phyloP scores from a whole-genome alignment of 768 basidiomycete species.

The Sistotremastrum suecicum region DNA sequence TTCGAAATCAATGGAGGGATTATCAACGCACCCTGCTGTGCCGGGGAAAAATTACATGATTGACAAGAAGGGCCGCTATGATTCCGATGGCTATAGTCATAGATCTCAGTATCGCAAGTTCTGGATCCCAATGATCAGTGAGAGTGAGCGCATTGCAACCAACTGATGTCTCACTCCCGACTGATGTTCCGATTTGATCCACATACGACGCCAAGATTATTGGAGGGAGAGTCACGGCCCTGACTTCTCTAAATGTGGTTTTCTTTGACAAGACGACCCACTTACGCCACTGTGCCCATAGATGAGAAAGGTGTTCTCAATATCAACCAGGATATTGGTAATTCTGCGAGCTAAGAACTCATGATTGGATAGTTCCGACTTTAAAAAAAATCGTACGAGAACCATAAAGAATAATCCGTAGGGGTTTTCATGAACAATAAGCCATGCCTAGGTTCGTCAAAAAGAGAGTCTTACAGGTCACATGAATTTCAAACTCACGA shows the following conservation, averaged over 20 bases:
- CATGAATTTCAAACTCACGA: conserved; percentile 11
- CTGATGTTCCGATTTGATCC: neutral
- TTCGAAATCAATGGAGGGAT: neutral
- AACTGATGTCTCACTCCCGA: conserved; percentile 13
- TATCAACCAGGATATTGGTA: conserved; percentile 32
- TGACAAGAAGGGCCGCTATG: conserved; percentile 28
- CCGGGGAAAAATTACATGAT: conserved; percentile 30
- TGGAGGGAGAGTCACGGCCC: conserved; percentile 31
- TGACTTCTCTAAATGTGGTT: conserved; percentile 7
- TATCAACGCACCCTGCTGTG: conserved; percentile 26
- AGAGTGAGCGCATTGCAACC: conserved; percentile 14
- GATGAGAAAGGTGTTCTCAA: conserved; percentile 24
- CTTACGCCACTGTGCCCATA: conserved; percentile 30
- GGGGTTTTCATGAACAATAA: conserved; percentile 26
- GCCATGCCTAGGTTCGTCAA: conserved; percentile 17
- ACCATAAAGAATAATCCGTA: conserved; percentile 26
- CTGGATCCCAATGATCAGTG: conserved; percentile 14
- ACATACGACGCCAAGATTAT: conserved; percentile 22
- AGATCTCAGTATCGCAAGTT: conserved; percentile 24
- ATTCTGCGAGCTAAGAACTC: conserved; percentile 22
- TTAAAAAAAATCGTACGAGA: conserved; percentile 16
- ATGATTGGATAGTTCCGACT: neutral
- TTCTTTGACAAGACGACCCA: neutral
- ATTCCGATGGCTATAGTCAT: conserved; percentile 31
- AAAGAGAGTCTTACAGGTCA: neutral